Evolutionary conservation across 768 basidiomycete species (phyloP), one percentile per base, ranked within the genome.

Genomic region (Leccinum aurantiacum): DNA sequence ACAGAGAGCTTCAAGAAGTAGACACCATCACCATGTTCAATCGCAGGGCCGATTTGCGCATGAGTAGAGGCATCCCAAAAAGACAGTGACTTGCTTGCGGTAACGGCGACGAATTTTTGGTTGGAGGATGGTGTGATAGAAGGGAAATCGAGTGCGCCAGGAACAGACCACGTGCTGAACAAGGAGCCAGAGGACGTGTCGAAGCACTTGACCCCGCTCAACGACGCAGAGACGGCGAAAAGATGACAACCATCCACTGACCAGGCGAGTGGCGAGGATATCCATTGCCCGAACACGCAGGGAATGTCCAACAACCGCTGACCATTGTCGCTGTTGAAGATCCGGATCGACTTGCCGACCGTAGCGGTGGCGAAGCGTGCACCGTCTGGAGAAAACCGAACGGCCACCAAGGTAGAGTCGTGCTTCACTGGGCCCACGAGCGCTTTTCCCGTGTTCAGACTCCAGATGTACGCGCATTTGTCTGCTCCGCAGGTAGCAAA

Each of bases 1-100:
- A 46, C 37, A 25, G 63, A 64, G 47, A 65, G 46, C 0, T 56
- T 33, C 0, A 65, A 11, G 3, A 38, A 38, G 15, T 10, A 9
- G 15, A 61, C 2, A 1, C 6, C 0, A 17, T 29, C 24, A 9
- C 3, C 2, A 13, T 56, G 37, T 8, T 49, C 3, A 7, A 58
- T 52, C 1, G 13, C 4, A 3, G 8, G 31, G 17, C 55, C 46
- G 7, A 56, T 25, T 33, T 47, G 55, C 22, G 31, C 24, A 3
- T 25, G 31, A 4, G 46, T 56, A 2, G 13, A 25, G n/a, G 46
- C 17, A 17, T 56, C 55, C 55, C 55, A 56, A 11, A 56, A 35
- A 1, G 55, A 56, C n/a, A 56, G 6, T 4, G 46, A 24, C 8
- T 10, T 19, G 5, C 8, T 22, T 35, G 15, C 46, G 15, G 27